Base-by-base conservation (phyloP, 768 basidiomycete species). In the Boletales sp. region DNA sequence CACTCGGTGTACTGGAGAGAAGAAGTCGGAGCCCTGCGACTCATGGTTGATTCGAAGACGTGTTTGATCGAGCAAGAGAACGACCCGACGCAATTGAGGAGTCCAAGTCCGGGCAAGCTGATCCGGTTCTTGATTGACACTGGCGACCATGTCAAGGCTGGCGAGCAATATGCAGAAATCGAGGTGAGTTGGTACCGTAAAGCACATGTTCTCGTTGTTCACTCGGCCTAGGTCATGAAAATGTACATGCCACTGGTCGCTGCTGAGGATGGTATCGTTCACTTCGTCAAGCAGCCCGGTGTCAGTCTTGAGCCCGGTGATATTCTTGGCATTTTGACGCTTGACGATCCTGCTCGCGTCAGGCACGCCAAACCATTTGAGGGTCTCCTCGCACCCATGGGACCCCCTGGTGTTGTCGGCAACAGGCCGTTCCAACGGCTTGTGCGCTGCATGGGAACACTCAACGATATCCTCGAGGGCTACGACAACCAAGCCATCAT, bases 181-280 rank as follows among this genome's bases (percentile, higher is more conserved):
- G 96, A 98, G 80, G 90, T 90, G 56, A 48, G 79, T 57, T 7
- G 28, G 46, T 40, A n/a, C 40, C 1, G 1, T 53, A 31, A 42
- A 15, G 43, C 33, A n/a, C 21, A 18, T 28, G 36, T 7, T 46
- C 10, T 33, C 3, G 9, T 36, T 35, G 21, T 39, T 56, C 33
- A 60, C 36, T 49, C 36, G 51, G 7, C 14, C 7, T 47, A 88
- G 87, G 90, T 92, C 53, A 94, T 96, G 93, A 97, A 99, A 76
- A 99, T 98, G 96, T 96, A 96, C 71, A 96, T 99, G 95, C 94
- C 94, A 4, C 82, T 99, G 48, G 84, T 91, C 48, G 93, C 94
- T 6, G 81, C 87, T 3, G 96, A 99, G 67, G 92, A 95, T 66
- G 96, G 96, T 61, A 79, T 86, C 41, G 86, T 94, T 15, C 94